phyloP scores from a whole-genome alignment of 345 rosid genomes.

The Excoecaria agallocha region DNA sequence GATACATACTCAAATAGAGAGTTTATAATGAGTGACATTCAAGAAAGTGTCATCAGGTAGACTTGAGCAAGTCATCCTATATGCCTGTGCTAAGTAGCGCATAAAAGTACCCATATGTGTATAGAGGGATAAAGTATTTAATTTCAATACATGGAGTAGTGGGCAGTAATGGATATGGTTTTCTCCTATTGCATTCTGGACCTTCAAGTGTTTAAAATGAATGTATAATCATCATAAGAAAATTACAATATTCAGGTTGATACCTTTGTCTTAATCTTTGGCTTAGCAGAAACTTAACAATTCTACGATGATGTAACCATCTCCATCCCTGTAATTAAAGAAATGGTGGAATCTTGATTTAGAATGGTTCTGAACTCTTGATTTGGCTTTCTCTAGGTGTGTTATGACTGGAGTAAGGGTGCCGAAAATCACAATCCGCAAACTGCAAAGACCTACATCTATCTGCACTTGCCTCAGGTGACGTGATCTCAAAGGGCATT shows the following conservation, averaged over 20 bases:
- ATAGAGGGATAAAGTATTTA: background rate
- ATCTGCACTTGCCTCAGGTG: conserved; percentile 69
- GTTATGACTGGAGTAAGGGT: conserved; percentile 98
- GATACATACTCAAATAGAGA: background rate
- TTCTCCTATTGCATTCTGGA: background rate
- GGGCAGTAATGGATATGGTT: background rate
- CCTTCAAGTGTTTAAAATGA: background rate
- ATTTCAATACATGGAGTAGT: background rate
- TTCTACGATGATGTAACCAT: background rate
- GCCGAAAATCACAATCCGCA: conserved; percentile 82
- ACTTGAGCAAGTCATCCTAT: background rate
- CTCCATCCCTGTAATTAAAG: background rate
- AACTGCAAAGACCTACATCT: conserved; percentile 54
- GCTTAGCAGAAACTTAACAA: background rate
- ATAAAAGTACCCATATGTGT: background rate
- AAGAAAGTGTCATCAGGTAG: background rate
- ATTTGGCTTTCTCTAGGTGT: conserved; percentile 42
- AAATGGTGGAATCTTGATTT: background rate
- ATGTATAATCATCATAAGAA: background rate
- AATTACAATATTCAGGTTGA: background rate
- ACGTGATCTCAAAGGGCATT: background rate
- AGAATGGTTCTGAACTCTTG: background rate
- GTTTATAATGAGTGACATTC: background rate
- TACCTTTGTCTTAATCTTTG: background rate
- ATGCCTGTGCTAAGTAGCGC: background rate